phyloP scores from a whole-genome alignment of 495 filamentous ascomycete genomes.

The Penicillium goetzii region DNA sequence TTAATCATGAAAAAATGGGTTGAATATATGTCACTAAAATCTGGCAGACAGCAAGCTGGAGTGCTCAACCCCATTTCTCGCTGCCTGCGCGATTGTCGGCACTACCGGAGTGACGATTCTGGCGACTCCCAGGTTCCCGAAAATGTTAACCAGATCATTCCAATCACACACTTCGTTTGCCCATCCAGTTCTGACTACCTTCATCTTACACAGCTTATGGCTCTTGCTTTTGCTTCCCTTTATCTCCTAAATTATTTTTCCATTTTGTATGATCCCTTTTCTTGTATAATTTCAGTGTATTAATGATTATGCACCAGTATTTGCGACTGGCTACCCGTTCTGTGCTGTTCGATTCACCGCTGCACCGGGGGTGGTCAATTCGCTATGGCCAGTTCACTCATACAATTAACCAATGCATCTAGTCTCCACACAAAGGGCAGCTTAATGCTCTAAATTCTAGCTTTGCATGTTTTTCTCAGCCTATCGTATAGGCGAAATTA shows the following conservation, averaged over 20 bases:
- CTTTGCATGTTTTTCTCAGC: background rate
- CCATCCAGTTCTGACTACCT: no score
- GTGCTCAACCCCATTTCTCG: conserved; percentile 19
- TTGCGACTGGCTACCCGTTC: background rate
- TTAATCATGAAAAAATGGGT: background rate
- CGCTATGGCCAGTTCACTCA: background rate
- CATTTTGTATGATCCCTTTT: no score
- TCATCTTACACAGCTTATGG: no score
- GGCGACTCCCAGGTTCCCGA: conserved; percentile 13
- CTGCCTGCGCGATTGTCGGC: conserved; percentile 18
- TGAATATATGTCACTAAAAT: background rate
- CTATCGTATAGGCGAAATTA: background rate
- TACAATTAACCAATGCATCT: background rate
- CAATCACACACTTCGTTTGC: no score
- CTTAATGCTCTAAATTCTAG: background rate
- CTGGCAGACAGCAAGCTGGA: conserved; percentile 12
- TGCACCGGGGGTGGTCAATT: background rate
- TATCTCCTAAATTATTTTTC: no score
- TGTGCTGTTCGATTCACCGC: background rate
- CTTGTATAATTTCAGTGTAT: background rate
- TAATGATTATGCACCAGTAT: background rate
- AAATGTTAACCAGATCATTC: no score
- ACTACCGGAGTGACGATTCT: conserved; percentile 14
- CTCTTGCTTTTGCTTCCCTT: no score
- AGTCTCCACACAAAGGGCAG: background rate